Base-by-base conservation (phyloP, 2,329 filamentous ascomycete species). In the Claviceps sp. region DNA sequence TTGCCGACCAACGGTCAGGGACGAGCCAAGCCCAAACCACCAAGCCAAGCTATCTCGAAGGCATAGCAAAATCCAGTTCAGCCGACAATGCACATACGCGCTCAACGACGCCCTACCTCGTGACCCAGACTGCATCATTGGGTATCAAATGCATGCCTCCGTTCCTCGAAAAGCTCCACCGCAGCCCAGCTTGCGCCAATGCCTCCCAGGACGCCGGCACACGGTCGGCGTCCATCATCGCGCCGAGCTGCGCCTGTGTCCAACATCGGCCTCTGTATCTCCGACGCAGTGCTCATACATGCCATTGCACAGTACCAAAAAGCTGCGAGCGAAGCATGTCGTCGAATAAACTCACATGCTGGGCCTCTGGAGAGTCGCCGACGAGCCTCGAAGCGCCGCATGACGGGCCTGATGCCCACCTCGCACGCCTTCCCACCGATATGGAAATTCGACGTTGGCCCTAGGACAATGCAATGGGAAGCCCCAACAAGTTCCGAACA, bases 361-460 rank as follows among this genome's bases (percentile, higher is more conserved):
- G 78, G 77, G 0, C 77, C 77, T 1, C 67, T 81, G 55, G 78
- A 81, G 63, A 73, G 70, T 59, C 72, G 75, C 34, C 75, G 74
- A 34, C 71, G 77, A 6, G 59, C 74, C 20, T 75, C 76, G 38
- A 78, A 71, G 60, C 72, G 78, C 52, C 72, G 71, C 50, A 77
- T 81, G 70, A 75, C 72, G 20, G 76, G 71, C 50, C 62, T 77
- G 53, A 65, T 74, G 51, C 68, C 72, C 26, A 60, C 67, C 8
- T 61, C 70, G 22, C 59, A 61, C 4, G 58, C 65, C 7, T 65
- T 64, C 18, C 62, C 68, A 16, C 67, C 71, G 1, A 60, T 67
- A 6, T 80, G 76, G 77, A 68, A 70, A 0, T 67, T 77, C 46
- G 66, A 71, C 13, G 65, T 70, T 24, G 63, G 71, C 1, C 62